Conservation (phyloP, 2,329 filamentous ascomycete genomes). For the Talaromyces pinophilus region DNA sequence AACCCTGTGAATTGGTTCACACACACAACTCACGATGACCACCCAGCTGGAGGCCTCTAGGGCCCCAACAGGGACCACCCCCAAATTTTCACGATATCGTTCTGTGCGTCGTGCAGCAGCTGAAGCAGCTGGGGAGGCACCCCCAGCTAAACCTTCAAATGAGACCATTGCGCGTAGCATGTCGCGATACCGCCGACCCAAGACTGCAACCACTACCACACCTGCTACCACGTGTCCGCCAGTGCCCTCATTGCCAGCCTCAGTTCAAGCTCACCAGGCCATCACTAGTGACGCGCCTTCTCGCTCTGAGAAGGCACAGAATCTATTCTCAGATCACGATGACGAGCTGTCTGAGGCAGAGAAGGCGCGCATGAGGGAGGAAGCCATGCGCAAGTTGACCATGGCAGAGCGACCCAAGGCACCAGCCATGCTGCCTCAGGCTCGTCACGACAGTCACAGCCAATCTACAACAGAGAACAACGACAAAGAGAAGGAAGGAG, state of each 20-base stretch:
- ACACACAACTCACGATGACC: constrained; percentile 27
- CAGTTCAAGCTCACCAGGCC: constrained; percentile 14
- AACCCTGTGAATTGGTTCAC: not conserved
- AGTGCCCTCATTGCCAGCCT: constrained; percentile 24
- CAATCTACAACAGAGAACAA: not conserved
- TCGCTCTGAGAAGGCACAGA: not conserved
- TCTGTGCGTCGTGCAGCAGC: constrained; percentile 53
- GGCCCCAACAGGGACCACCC: constrained; percentile 25
- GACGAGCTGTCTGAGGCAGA: constrained; percentile 24
- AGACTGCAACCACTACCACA: constrained; percentile 27
- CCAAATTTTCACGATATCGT: constrained; percentile 60
- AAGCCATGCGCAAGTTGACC: constrained; percentile 40
- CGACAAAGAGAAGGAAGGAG: constrained; percentile 9
- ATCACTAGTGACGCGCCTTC: not conserved
- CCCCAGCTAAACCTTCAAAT: constrained; percentile 26
- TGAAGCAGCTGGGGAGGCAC: not conserved
- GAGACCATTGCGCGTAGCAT: constrained; percentile 38
- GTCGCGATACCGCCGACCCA: constrained; percentile 38
- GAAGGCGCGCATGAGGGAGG: constrained; percentile 33
- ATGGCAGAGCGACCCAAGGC: constrained; percentile 27
- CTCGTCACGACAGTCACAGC: not conserved
- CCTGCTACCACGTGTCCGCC: constrained; percentile 18
- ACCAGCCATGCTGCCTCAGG: constrained; percentile 6
- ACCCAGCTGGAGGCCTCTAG: constrained; percentile 24
- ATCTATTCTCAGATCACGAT: constrained; percentile 9